Base-by-base conservation (phyloP, 75 land plant genomes). In the Pinus albicaulis region DNA sequence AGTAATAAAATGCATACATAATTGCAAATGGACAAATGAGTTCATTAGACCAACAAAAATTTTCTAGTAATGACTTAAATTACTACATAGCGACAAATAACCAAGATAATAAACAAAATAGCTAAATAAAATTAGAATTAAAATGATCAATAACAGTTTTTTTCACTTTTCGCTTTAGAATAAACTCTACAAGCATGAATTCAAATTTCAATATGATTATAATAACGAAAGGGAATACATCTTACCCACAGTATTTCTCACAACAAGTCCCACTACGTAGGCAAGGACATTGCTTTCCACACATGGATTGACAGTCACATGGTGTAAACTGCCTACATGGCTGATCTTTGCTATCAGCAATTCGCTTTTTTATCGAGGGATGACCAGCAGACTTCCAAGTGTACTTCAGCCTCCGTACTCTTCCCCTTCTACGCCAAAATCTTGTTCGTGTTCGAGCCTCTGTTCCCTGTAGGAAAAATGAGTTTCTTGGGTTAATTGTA, bases 241-340 rank as follows among this genome's bases (percentile, higher is more conserved):
- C 98, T 84, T 81, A 98, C 99, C 99, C 98, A 78, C 99, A 98
- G 78, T 98, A 98, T 77, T 98, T 98, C 44, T 98, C 99, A 86
- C 99, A 98, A 86, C 98, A 93, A 13, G 96, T 98, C 6, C 94
- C 99, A 85, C 87, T 98, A 1, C 81, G 80, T 56, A 88, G 84
- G 74, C 99, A 98, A 8, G 89, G 56, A 69, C 99, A 98, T 66
- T 89, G 87, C 73, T 93, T 95, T 71, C 98, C 96, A 91, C 99
- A 98, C 4, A 87, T 84, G 34, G 88, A 81, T 78, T 87, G 86
- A 78, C 99, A 98, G 55, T 78, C 71, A 82, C 99, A 98, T 34
- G 99, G 99, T 56, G 87, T 98, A 77, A 87, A 98, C 78, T 98
- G 99, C 78, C 87, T 80, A 73, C 98, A 95, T 4, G 93, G 93